A percentile compares a stretch with the other conserved stretches of the same genome.
These are phyloP conservation scores for Histomonas meleagridis DNA, from an alignment of 208 protist species.

Conservation along the genomic window DNA sequence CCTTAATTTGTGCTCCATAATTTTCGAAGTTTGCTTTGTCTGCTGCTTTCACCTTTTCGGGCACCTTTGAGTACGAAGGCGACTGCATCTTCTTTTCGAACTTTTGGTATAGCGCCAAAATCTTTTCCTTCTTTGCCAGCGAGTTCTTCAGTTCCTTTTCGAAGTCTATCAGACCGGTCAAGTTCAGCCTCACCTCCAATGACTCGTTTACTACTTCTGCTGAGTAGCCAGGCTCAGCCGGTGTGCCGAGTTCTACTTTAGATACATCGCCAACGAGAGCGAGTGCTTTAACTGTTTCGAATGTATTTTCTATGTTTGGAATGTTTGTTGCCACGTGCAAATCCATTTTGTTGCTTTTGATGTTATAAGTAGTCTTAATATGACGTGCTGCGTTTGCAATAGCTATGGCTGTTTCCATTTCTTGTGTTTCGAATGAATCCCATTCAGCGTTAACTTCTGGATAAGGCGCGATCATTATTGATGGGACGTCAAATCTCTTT, in stretches of 20 bases:
- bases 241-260: background rate
- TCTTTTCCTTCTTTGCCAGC: background rate
- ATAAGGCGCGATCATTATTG: conserved; percentile 47
- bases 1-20: background rate
- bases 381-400: background rate
- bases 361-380: background rate
- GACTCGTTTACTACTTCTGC: background rate
- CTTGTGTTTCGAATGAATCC: background rate
- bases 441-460: conserved; percentile 31
- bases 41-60: background rate
- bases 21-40: background rate
- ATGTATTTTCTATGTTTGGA: background rate
- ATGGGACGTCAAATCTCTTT: conserved; percentile 10
- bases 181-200: background rate
- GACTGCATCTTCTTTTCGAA: background rate
- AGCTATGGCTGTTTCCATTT: background rate
- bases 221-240: background rate
- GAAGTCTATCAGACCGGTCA: background rate
- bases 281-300: background rate
- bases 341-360: background rate
- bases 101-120: background rate
- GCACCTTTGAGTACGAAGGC: background rate
- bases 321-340: background rate
- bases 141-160: background rate
- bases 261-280: background rate